A percentile compares a stretch with the other conserved stretches of the same genome.
These are phyloP conservation scores for Aureobasidium leucospermi DNA, from an alignment of 2,329 filamentous ascomycete genomes.

Conservation along the genomic window DNA sequence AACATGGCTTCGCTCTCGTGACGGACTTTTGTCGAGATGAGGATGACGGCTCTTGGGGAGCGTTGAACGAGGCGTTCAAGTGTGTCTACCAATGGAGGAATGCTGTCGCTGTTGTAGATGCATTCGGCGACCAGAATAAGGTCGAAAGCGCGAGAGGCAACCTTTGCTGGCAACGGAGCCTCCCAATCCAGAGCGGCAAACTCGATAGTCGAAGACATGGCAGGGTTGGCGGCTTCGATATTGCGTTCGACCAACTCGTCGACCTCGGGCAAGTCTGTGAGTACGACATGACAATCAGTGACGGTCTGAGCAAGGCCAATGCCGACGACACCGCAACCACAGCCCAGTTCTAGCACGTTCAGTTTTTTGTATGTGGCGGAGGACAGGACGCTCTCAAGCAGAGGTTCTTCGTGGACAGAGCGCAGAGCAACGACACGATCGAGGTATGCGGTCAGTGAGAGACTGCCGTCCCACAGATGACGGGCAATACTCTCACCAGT, in stretches of 20 bases:
- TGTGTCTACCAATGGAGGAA: conserved; percentile 55
- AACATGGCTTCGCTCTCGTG: conserved; percentile 61
- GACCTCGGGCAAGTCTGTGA: conserved; percentile 62
- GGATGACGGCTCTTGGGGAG: conserved; percentile 44
- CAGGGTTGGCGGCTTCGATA: conserved; percentile 37
- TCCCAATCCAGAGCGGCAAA: conserved; percentile 59
- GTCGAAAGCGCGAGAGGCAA: conserved; percentile 41
- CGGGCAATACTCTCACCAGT: conserved; percentile 66
- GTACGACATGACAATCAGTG: conserved; percentile 44
- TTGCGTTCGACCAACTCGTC: conserved; percentile 54
- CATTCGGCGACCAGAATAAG: conserved; percentile 62
- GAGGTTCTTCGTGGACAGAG: conserved; percentile 24
- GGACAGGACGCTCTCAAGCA: conserved; percentile 31
- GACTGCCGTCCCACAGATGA: conserved; percentile 62
- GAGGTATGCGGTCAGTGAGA: conserved; percentile 49
- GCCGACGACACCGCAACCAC: conserved; percentile 62
- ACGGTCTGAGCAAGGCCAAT: conserved; percentile 53
- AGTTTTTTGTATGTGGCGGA: conserved; percentile 36
- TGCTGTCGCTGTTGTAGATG: conserved; percentile 64
- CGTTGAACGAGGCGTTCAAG: conserved; percentile 41
- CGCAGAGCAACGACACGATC: conserved; percentile 34
- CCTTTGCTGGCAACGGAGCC: conserved; percentile 35
- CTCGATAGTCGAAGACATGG: conserved; percentile 35
- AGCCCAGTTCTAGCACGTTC: conserved; percentile 57
- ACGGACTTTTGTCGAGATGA: conserved; percentile 60